Conservation (phyloP, 2,329 filamentous ascomycete genomes). For the Xylaria multiplex region DNA sequence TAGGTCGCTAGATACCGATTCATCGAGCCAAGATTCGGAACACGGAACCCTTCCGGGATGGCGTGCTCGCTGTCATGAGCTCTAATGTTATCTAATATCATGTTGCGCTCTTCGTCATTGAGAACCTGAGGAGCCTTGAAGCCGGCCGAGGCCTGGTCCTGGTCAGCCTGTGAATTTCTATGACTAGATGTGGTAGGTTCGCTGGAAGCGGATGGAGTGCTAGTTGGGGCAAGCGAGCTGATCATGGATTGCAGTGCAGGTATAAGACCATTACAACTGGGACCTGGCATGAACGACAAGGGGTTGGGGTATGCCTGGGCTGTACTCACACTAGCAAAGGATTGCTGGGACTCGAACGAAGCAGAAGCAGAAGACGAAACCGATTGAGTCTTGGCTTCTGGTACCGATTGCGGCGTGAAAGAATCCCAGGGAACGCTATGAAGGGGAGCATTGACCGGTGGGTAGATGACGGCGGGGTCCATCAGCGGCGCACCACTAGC, state of each 20-base stretch:
- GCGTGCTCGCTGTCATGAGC: constrained; percentile 81
- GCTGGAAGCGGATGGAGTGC: constrained; percentile 59
- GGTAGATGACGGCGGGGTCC: constrained; percentile 80
- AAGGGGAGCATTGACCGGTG: constrained; percentile 78
- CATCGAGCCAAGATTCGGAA: constrained; percentile 81
- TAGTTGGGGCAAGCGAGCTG: constrained; percentile 75
- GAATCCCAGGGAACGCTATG: constrained; percentile 88
- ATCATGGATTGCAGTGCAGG: constrained; percentile 77
- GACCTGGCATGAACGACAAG: constrained; percentile 70
- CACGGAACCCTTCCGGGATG: constrained; percentile 87
- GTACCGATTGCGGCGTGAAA: constrained; percentile 76
- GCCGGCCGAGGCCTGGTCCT: constrained; percentile 73
- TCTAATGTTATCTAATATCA: constrained; percentile 87
- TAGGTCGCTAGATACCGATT: constrained; percentile 96
- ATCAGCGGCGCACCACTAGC: constrained; percentile 76
- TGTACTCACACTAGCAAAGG: constrained; percentile 68
- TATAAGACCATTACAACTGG: constrained; percentile 67
- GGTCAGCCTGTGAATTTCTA: constrained; percentile 74
- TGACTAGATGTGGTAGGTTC: constrained; percentile 15
- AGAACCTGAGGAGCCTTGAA: constrained; percentile 81
- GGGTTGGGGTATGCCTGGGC: constrained; percentile 68
- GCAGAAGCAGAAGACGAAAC: constrained; percentile 72
- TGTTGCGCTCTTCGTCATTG: constrained; percentile 84
- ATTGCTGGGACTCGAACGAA: constrained; percentile 74
- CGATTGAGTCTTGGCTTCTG: constrained; percentile 80